Conservation (phyloP, 106 monocot genomes). For the Alisma plantagoaquatica region DNA sequence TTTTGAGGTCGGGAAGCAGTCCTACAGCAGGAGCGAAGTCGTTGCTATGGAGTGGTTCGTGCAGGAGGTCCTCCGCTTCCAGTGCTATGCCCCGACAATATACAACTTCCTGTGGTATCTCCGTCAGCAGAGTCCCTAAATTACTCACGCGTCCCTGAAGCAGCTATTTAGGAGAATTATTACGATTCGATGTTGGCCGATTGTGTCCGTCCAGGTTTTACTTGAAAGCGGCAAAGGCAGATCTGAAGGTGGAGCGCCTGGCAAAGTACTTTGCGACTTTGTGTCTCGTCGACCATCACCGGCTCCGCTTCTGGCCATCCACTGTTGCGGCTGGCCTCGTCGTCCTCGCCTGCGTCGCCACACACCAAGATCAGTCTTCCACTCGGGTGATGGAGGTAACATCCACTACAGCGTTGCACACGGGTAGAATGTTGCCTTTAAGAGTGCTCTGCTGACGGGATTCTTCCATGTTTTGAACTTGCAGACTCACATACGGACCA, state of each 20-base stretch:
- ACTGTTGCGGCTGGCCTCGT: constrained; percentile 88
- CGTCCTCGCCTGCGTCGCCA: constrained; percentile 74
- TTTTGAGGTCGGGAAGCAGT: constrained; percentile 47
- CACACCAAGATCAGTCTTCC: constrained; percentile 43
- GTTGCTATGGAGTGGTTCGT: constrained; percentile 98
- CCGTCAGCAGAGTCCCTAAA: neutral
- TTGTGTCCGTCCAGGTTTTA: constrained; percentile 55
- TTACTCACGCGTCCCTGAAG: neutral
- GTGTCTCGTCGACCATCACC: constrained; percentile 59
- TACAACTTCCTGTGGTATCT: constrained; percentile 81
- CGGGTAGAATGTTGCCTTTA: neutral
- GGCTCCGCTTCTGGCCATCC: constrained; percentile 85
- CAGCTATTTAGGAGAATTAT: neutral
- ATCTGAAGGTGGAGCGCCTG: constrained; percentile 39
- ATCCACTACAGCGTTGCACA: neutral
- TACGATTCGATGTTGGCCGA: neutral
- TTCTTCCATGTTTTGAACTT: neutral
- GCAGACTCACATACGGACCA: constrained; percentile 83
- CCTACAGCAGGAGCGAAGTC: constrained; percentile 62
- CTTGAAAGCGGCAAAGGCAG: constrained; percentile 74
- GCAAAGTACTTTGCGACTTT: constrained; percentile 60
- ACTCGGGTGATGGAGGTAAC: constrained; percentile 70
- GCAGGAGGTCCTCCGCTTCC: constrained; percentile 67
- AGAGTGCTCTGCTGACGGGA: neutral
- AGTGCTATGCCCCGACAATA: constrained; percentile 64